A percentile compares a stretch with the other conserved stretches of the same genome.
Conservation (phyloP, 176 grass and related monocot genomes). For the Chrysopogon serrulatus region DNA sequence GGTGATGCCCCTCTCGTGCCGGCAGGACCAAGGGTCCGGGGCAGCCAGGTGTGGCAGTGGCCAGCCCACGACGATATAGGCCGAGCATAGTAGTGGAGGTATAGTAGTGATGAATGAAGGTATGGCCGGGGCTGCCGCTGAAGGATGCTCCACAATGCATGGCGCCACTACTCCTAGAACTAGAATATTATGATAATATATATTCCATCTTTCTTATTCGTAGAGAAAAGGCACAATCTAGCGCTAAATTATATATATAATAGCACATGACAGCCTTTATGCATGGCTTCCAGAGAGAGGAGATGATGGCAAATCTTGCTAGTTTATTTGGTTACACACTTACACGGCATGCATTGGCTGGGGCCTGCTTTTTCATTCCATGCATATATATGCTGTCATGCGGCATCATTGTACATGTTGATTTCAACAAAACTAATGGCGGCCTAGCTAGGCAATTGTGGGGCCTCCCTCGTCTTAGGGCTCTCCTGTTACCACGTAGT, state of each 20-base stretch:
- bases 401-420: constrained; percentile 22
- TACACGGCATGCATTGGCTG: neutral
- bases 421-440: constrained; percentile 1
- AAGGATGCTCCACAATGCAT: too few relatives aligned
- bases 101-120: neutral
- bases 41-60: constrained; percentile 2
- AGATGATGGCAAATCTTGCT: constrained; percentile 23
- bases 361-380: neutral
- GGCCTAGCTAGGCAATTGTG: neutral
- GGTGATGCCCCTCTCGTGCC: neutral
- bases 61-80: neutral
- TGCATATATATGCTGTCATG: constrained; percentile 22
- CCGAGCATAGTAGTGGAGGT: neutral
- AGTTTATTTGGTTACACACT: neutral
- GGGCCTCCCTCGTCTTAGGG: neutral
- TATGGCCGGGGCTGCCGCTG: neutral
- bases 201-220: too few relatives aligned
- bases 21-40: neutral
- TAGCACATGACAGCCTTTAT: neutral
- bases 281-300: neutral
- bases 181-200: too few relatives aligned
- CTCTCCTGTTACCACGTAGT: constrained; percentile 11
- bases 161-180: too few relatives aligned
- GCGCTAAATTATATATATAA: neutral
- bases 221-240: too few relatives aligned